Evolutionary conservation across 805 yeast species (phyloP), one percentile per base, ranked within the genome.

Genomic region (Lachancea thermotolerans): DNA sequence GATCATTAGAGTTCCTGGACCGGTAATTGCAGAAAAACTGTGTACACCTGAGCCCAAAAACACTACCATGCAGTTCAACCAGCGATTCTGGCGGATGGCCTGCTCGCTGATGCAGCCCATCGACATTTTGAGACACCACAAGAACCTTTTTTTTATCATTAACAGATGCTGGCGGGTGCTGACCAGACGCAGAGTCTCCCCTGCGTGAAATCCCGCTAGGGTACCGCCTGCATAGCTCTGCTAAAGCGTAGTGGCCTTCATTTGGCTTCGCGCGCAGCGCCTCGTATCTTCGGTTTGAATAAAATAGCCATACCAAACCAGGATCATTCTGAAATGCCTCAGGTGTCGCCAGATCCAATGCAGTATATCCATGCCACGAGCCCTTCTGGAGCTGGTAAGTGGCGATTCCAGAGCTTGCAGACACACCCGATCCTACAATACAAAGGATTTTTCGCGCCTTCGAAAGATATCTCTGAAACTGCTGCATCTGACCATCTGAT

Each of bases 281-380:
- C 40, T 69, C 69, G 39, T 66, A 72, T 37, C 96, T 60, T 49
- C 95, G 66, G 61, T 78, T 78, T 4, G 87, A 72, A 62, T 89
- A 88, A 56, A 85, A 88, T 58, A 85, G 91, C 96, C 96, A 88
- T 7, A 89, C 96, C 9, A 87, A 69, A 0, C 86, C 85, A 0
- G 96, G 95, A 58, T 88, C 90, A 15, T 71, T 69, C 48, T 80
- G 76, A 60, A 89, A 88, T 4, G 95, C 96, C 58, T 88, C 96
- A 0, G 95, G 95, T 0, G 96, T 88, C 7, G 95, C 95, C 37
- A 89, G 69, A 57, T 88, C 96, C 37, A 85, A 81, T 54, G 89
- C 79, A 42, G 82, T 82, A 65, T 78, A 83, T 49, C 78, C 78
- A 49, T 78, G 72, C 95, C 96, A 88, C 27, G 82, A 66, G 0